Evolutionary conservation across 179 eudicot species (phyloP).

Genomic region (Gypsophila paniculata): DNA sequence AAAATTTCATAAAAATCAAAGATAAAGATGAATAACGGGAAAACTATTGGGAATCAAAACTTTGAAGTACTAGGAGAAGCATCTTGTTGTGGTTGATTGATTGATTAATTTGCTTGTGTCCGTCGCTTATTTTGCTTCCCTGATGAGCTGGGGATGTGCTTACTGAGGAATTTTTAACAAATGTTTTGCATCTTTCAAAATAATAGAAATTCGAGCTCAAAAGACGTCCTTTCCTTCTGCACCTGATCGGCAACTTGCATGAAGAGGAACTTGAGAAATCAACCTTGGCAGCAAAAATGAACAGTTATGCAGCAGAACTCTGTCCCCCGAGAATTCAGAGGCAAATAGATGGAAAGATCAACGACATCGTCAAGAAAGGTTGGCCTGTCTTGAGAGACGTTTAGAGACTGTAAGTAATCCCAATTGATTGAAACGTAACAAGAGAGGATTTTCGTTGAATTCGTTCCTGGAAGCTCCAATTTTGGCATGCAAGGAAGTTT

Average conservation of each 20-base stretch:
- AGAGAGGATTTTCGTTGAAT: not conserved
- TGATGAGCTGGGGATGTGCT: not conserved
- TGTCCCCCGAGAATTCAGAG: conserved; percentile 66
- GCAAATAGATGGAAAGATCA: conserved; percentile 69
- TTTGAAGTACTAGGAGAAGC: not conserved
- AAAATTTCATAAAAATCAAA: too few species aligned
- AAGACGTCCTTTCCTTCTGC: conserved; percentile 75
- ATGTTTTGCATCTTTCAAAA: conserved; percentile 1
- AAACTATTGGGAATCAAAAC: not conserved
- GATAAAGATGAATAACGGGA: too few species aligned
- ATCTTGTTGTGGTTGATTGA: not conserved
- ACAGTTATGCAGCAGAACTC: conserved; percentile 87
- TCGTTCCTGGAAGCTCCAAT: conserved; percentile 1
- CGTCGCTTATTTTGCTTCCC: not conserved
- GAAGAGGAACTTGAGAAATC: conserved; percentile 86
- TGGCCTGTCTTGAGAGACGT: conserved; percentile 83
- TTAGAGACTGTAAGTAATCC: conserved; percentile 22
- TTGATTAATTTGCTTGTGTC: not conserved
- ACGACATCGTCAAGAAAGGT: conserved; percentile 70
- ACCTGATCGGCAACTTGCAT: conserved; percentile 84
- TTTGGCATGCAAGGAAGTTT: not conserved
- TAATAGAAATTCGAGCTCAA: conserved; percentile 93
- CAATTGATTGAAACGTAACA: not conserved
- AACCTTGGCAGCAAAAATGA: conserved; percentile 72
- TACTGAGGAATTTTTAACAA: conserved; percentile 2